These are phyloP conservation scores for Tulasnella sp. DNA, from an alignment of 768 basidiomycete species.

Conservation along the genomic window DNA sequence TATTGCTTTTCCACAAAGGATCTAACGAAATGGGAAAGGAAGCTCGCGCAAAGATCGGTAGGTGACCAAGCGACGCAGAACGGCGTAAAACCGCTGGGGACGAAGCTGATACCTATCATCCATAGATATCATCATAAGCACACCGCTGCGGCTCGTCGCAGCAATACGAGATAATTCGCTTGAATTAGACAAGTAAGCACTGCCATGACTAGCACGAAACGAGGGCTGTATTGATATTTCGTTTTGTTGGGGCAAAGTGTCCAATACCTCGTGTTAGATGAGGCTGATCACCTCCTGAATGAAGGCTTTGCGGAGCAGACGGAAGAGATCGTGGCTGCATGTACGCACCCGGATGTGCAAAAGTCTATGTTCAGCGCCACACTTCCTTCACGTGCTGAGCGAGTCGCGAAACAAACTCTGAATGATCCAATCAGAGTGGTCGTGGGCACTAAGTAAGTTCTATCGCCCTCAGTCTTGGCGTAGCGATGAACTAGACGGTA, in stretches of 20 bases:
- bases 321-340: conserved; percentile 74
- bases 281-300: conserved; percentile 86
- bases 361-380: conserved; percentile 94
- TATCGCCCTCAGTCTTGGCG: background rate
- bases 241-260: conserved; percentile 62
- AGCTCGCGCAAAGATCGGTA: conserved; percentile 67
- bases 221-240: background rate
- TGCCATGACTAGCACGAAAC: conserved; percentile 14
- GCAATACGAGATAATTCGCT: conserved; percentile 60
- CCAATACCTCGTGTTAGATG: conserved; percentile 77
- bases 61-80: conserved; percentile 26
- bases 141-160: conserved; percentile 79
- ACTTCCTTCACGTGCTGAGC: conserved; percentile 79
- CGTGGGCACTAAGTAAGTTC: conserved; percentile 85
- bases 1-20: conserved; percentile 78
- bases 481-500: background rate
- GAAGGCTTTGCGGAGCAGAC: conserved; percentile 80
- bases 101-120: conserved; percentile 15
- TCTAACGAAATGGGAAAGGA: conserved; percentile 63
- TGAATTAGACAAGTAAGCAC: conserved; percentile 57
- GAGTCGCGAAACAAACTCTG: conserved; percentile 75
- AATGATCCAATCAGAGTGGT: conserved; percentile 82
- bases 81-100: background rate
- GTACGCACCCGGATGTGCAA: conserved; percentile 55
- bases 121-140: conserved; percentile 82